Conservation (phyloP, 1,284 basidiomycete species). For the Irpex sp. region DNA sequence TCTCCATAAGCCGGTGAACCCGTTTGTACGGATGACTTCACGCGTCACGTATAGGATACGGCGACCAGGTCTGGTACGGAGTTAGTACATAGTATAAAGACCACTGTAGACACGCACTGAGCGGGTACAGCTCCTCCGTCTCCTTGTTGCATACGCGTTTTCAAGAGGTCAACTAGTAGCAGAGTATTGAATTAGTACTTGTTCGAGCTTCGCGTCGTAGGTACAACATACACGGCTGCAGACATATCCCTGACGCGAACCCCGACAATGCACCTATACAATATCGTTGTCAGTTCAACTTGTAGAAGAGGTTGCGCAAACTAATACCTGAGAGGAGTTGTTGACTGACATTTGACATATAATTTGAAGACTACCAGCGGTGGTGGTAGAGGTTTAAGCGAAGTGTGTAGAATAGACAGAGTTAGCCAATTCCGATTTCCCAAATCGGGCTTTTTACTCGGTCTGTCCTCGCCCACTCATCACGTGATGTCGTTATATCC, state of each 20-base stretch:
- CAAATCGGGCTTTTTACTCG: no score
- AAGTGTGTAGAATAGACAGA: no score
- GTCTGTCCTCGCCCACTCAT: no score
- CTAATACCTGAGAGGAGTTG: slow-evolving; percentile 66
- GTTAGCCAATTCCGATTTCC: no score
- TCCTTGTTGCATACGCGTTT: slow-evolving; percentile 83
- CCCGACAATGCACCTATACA: slow-evolving; percentile 68
- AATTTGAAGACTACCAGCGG: slow-evolving; percentile 1
- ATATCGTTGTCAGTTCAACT: not conserved
- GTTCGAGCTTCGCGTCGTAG: not conserved
- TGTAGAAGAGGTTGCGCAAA: not conserved
- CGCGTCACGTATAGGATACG: slow-evolving; percentile 49
- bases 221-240: slow-evolving; percentile 68
- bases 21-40: slow-evolving; percentile 59
- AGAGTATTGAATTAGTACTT: no score
- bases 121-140: slow-evolving; percentile 34
- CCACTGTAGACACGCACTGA: not conserved
- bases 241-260: slow-evolving; percentile 64
- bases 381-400: no score
- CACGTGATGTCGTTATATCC: no score
- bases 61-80: slow-evolving; percentile 30
- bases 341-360: slow-evolving; percentile 68
- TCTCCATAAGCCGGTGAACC: slow-evolving; percentile 76
- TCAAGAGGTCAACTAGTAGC: slow-evolving; percentile 70
- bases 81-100: not conserved